Conservation (phyloP, 305 asterid species). For the Solanum hybrid region DNA sequence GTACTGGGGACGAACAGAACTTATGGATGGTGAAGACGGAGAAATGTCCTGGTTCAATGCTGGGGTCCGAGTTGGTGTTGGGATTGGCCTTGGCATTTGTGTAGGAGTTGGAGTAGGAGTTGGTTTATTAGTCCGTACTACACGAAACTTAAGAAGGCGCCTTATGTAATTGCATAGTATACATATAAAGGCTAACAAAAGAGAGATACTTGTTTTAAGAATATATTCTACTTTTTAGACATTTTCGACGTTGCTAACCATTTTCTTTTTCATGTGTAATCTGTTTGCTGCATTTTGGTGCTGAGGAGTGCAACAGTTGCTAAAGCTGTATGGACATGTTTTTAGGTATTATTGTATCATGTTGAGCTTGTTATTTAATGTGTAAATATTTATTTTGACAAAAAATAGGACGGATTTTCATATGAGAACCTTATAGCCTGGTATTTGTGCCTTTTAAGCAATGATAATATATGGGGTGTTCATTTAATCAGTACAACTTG, state of each 20-base stretch:
- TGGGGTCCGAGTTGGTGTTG: slow-evolving; percentile 88
- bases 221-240: background rate
- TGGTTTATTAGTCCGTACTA: slow-evolving; percentile 65
- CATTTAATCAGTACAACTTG: background rate
- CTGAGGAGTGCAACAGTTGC: slow-evolving; percentile 1
- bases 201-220: background rate
- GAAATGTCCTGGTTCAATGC: slow-evolving; percentile 88
- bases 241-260: background rate
- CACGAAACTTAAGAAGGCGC: slow-evolving; percentile 59
- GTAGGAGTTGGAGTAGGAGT: slow-evolving; percentile 84
- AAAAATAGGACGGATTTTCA: background rate
- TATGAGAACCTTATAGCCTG: background rate
- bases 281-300: background rate
- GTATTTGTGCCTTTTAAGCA: background rate
- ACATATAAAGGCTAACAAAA: background rate
- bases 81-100: slow-evolving; percentile 82
- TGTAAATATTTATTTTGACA: background rate
- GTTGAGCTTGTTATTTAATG: background rate
- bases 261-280: background rate
- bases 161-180: slow-evolving; percentile 23
- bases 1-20: slow-evolving; percentile 35
- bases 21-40: slow-evolving; percentile 68
- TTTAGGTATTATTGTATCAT: background rate
- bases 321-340: background rate
- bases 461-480: background rate